These are phyloP conservation scores for Leccinum fallax DNA, from an alignment of 1,284 basidiomycete species.

Conservation along the genomic window DNA sequence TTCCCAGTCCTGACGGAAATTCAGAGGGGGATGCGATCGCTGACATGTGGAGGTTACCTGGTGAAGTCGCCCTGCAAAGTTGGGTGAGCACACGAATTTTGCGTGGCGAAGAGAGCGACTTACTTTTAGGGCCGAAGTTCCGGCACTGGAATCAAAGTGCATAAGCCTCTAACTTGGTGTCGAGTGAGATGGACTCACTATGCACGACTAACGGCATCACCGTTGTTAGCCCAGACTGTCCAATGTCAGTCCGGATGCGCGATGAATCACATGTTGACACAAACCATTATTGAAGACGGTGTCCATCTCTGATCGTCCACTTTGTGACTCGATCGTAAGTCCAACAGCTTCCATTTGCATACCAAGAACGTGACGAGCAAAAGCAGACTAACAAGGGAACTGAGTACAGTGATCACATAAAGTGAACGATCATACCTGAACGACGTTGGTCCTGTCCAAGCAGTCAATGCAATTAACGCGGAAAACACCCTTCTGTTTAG, in stretches of 20 bases:
- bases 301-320: constrained; percentile 64
- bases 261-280: constrained; percentile 20
- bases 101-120: constrained; percentile 9
- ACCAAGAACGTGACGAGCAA: constrained; percentile 81
- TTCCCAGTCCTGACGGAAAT: constrained; percentile 75
- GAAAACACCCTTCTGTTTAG: constrained; percentile 83
- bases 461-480: constrained; percentile 95
- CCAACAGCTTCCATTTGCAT: constrained; percentile 84
- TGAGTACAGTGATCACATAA: constrained; percentile 3
- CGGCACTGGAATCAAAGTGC: constrained; percentile 53
- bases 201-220: constrained; percentile 82
- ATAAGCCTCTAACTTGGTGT: background rate
- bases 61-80: constrained; percentile 84
- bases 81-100: constrained; percentile 13
- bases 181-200: constrained; percentile 62
- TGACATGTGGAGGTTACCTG: constrained; percentile 44
- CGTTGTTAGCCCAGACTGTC: constrained; percentile 94
- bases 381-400: constrained; percentile 69
- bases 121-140: constrained; percentile 91
- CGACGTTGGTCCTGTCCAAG: constrained; percentile 89
- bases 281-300: constrained; percentile 84
- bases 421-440: constrained; percentile 53
- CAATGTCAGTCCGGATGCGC: background rate
- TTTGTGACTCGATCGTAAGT: constrained; percentile 54
- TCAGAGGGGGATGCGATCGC: constrained; percentile 10